These are phyloP conservation scores for Nothopassalora personata DNA, from an alignment of 2,329 filamentous ascomycete species.

Conservation along the genomic window DNA sequence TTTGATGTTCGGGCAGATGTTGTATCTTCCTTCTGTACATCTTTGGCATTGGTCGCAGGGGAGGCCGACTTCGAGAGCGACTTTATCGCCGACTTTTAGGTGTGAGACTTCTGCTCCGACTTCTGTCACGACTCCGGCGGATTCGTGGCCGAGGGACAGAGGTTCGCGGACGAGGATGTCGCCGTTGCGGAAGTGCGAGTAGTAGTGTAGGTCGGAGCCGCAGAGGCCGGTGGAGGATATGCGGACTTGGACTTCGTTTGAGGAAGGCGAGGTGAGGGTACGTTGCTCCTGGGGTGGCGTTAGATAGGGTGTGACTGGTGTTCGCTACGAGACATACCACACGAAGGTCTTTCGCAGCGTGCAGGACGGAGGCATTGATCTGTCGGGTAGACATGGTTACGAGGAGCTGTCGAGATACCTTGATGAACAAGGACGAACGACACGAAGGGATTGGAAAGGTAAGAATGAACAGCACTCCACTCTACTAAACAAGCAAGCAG, in stretches of 20 bases:
- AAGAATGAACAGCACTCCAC: background rate
- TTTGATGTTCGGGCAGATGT: conserved; percentile 55
- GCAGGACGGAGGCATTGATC: conserved; percentile 51
- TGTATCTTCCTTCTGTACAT: conserved; percentile 55
- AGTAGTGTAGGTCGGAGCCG: conserved; percentile 76
- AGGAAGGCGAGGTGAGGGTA: conserved; percentile 41
- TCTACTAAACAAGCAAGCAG: background rate
- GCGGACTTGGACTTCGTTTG: conserved; percentile 57
- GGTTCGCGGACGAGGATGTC: conserved; percentile 77
- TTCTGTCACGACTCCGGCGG: conserved; percentile 70
- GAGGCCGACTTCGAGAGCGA: conserved; percentile 87
- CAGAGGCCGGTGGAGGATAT: conserved; percentile 64
- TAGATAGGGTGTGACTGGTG: background rate
- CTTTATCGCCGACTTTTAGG: conserved; percentile 69
- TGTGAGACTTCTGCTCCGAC: conserved; percentile 52
- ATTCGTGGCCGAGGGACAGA: conserved; percentile 74
- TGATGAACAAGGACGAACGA: background rate
- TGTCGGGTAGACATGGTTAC: conserved; percentile 24
- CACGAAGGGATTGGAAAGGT: background rate
- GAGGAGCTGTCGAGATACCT: background rate
- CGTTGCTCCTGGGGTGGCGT: conserved; percentile 47
- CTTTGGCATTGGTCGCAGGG: conserved; percentile 64
- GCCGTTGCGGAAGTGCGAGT: conserved; percentile 78
- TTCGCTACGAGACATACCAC: conserved; percentile 41
- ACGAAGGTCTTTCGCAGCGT: conserved; percentile 56